phyloP scores from a whole-genome alignment of 805 yeast genomes.

The Cyberlindnera meyerae region DNA sequence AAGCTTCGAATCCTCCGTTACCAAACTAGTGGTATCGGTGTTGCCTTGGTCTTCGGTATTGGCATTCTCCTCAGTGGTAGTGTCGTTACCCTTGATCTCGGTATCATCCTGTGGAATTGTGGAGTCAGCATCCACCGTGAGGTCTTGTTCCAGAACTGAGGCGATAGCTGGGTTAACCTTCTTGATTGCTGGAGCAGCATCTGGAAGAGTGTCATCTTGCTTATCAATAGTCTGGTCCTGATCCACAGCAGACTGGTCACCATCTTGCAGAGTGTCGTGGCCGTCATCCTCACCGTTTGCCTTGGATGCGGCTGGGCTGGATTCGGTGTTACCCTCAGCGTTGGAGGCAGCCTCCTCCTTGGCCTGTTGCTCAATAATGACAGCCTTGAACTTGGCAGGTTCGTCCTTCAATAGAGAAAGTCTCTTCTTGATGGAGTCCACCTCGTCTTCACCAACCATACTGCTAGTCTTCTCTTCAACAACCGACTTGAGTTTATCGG shows the following conservation, averaged over 20 bases:
- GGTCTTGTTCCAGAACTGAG: slow-evolving; percentile 25
- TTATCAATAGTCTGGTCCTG: slow-evolving; percentile 21
- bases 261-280: slow-evolving; percentile 10
- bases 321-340: slow-evolving; percentile 12
- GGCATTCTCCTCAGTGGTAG: slow-evolving; percentile 43
- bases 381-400: no score
- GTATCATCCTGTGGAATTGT: slow-evolving; percentile 47
- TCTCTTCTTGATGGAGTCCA: slow-evolving; percentile 4
- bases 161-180: slow-evolving; percentile 22
- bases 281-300: slow-evolving; percentile 4
- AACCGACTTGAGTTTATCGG: slow-evolving; percentile 22
- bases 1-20: slow-evolving; percentile 13
- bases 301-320: slow-evolving; percentile 4
- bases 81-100: slow-evolving; percentile 34
- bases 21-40: slow-evolving; percentile 16
- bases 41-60: slow-evolving; percentile 28
- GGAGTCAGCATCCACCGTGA: slow-evolving; percentile 42
- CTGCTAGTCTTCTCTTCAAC: slow-evolving; percentile 7
- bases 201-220: slow-evolving; percentile 19
- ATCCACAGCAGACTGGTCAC: slow-evolving; percentile 12
- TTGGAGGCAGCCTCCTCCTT: not conserved
- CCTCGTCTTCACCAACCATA: slow-evolving; percentile 11
- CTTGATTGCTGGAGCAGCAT: slow-evolving; percentile 9
- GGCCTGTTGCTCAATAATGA: no score
- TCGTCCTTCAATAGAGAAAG: no score